phyloP scores from a whole-genome alignment of 83 land plant species.

The Diphasiastrum complanatum region DNA sequence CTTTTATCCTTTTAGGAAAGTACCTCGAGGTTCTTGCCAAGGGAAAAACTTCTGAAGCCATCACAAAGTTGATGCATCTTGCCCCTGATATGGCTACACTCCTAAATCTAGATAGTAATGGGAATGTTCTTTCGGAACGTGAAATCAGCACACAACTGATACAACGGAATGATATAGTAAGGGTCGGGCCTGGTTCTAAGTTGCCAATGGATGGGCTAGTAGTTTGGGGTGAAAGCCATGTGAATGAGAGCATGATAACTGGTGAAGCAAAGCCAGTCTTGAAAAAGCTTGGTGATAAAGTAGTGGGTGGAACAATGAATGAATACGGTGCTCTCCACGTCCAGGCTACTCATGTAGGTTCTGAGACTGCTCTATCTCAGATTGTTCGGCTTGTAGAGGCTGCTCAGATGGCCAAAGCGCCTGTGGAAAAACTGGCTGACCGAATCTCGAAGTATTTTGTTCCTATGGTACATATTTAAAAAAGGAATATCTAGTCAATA shows the following conservation, averaged over 20 bases:
- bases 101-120: constrained; percentile 48
- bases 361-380: constrained; percentile 90
- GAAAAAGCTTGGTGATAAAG: constrained; percentile 81
- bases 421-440: constrained; percentile 90
- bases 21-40: constrained; percentile 80
- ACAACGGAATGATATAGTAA: constrained; percentile 78
- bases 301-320: constrained; percentile 92
- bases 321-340: constrained; percentile 74
- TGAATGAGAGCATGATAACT: constrained; percentile 98
- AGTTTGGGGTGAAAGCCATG: constrained; percentile 73
- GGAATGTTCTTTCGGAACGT: constrained; percentile 51
- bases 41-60: constrained; percentile 88
- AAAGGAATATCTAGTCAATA: not conserved
- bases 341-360: constrained; percentile 93
- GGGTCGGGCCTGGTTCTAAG: constrained; percentile 82
- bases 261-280: constrained; percentile 80
- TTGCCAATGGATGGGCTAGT: constrained; percentile 94
- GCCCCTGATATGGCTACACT: constrained; percentile 74
- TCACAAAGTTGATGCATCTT: constrained; percentile 68
- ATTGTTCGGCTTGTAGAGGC: constrained; percentile 95
- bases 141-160: constrained; percentile 83
- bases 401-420: constrained; percentile 95
- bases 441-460: constrained; percentile 81
- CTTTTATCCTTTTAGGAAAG: constrained; percentile 80
- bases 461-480: constrained; percentile 50